Evolutionary conservation across 2,329 filamentous ascomycete species (phyloP).

Genomic region (Cryphonectria parasitica): DNA sequence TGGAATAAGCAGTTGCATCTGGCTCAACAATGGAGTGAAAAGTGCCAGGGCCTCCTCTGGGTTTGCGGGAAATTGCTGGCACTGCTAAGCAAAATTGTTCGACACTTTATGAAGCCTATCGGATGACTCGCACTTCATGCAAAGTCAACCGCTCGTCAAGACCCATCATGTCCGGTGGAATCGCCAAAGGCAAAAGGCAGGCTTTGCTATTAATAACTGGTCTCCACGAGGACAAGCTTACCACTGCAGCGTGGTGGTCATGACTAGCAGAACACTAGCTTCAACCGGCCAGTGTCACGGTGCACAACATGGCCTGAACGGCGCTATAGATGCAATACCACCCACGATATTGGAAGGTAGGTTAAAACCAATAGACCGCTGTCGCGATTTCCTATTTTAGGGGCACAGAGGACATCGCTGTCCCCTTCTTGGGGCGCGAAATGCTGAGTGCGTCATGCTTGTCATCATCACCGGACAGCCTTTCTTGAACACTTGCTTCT

Average conservation of each 20-base stretch:
- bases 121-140: not conserved
- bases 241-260: not conserved
- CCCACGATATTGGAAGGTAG: constrained; percentile 3
- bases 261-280: not conserved
- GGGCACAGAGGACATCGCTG: not conserved
- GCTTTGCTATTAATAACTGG: constrained; percentile 14
- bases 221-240: not conserved
- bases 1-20: not conserved
- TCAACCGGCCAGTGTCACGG: not conserved
- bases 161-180: not conserved
- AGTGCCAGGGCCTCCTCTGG: too few relatives aligned
- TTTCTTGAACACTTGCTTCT: not conserved
- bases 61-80: not conserved
- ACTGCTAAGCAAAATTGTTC: not conserved
- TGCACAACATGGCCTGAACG: not conserved
- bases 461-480: not conserved
- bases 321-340: constrained; percentile 1
- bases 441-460: not conserved
- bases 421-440: not conserved
- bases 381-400: constrained; percentile 16
- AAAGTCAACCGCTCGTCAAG: not conserved
- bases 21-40: not conserved
- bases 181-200: not conserved
- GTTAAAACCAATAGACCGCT: not conserved
- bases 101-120: not conserved